These are phyloP conservation scores for Lipomyces sp. DNA, from an alignment of 805 yeast species.

Conservation along the genomic window DNA sequence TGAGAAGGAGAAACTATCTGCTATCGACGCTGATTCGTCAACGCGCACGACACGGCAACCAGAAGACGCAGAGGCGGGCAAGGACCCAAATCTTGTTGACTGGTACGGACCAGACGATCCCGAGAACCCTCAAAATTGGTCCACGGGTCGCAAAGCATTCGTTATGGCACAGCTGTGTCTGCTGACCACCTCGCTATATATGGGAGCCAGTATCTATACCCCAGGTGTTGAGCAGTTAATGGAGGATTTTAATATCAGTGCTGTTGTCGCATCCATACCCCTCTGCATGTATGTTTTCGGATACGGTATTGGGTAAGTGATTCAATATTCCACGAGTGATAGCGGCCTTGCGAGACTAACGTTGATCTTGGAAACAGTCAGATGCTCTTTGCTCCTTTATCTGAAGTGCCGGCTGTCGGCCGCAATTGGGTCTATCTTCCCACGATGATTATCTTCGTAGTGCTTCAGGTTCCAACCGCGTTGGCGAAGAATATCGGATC, in stretches of 20 bases:
- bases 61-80: neutral
- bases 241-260: conserved; percentile 53
- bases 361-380: conserved; percentile 55
- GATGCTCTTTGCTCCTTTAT: conserved; percentile 60
- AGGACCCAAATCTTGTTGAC: neutral
- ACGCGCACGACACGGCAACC: neutral
- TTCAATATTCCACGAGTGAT: neutral
- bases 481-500: conserved; percentile 56
- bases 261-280: conserved; percentile 55
- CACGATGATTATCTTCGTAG: conserved; percentile 53
- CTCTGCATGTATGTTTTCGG: conserved; percentile 62
- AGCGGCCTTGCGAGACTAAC: neutral
- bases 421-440: conserved; percentile 56
- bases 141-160: conserved; percentile 48
- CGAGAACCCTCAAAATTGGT: conserved; percentile 62
- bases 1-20: conserved; percentile 5
- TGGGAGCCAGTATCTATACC: conserved; percentile 61
- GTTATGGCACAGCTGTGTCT: conserved; percentile 51
- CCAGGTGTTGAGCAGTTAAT: conserved; percentile 56
- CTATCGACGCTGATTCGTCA: neutral
- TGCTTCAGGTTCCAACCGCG: conserved; percentile 62
- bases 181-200: conserved; percentile 58
- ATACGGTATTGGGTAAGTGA: conserved; percentile 52
- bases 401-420: conserved; percentile 60
- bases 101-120: conserved; percentile 27